Evolutionary conservation across 2,329 filamentous ascomycete species (phyloP).

Genomic region (Rhytidhysteron rufulum): DNA sequence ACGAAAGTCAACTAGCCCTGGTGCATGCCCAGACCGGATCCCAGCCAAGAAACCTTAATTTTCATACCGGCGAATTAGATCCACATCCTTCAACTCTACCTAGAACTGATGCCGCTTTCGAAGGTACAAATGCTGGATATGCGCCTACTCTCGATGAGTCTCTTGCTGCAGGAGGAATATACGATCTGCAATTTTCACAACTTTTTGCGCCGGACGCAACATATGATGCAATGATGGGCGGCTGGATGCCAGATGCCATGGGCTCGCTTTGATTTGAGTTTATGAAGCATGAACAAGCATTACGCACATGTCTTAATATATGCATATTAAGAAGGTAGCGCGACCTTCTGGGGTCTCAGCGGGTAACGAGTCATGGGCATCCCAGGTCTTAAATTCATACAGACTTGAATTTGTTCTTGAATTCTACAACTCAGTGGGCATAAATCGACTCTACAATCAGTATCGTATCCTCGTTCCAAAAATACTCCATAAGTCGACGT

Average conservation of each 20-base stretch:
- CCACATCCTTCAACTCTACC: background rate
- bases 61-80: background rate
- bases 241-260: conserved; percentile 2
- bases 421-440: too few species aligned
- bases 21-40: background rate
- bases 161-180: background rate
- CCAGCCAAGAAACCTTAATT: background rate
- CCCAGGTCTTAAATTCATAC: too few species aligned
- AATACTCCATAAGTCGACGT: too few species aligned
- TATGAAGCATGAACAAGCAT: too few species aligned
- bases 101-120: background rate
- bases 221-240: background rate
- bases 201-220: background rate
- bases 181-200: conserved; percentile 1
- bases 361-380: too few species aligned
- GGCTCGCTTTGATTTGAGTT: background rate
- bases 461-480: too few species aligned
- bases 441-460: too few species aligned
- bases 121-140: background rate
- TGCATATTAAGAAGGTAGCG: too few species aligned
- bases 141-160: background rate
- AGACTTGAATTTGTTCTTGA: too few species aligned
- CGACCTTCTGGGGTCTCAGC: too few species aligned
- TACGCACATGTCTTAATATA: too few species aligned
- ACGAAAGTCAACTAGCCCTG: background rate